Conservation (phyloP, 305 asterid species). For the Solanum chacoense region DNA sequence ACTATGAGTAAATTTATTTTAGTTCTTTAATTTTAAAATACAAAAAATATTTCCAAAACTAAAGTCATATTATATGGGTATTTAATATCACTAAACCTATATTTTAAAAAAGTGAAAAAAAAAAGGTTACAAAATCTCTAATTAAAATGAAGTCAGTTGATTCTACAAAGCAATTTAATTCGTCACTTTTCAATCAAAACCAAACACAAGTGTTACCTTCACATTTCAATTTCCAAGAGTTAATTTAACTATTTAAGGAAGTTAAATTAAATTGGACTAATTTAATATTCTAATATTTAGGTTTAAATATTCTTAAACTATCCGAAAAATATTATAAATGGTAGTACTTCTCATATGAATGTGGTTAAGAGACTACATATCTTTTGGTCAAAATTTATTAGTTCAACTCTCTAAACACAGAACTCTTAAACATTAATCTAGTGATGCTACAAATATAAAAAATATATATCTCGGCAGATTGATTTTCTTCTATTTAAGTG, state of each 20-base stretch:
- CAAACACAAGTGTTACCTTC: background rate
- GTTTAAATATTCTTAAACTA: background rate
- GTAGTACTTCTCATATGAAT: background rate
- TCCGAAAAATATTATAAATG: too few relatives aligned
- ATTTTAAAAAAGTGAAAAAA: background rate
- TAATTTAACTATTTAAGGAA: background rate
- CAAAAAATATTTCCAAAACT: background rate
- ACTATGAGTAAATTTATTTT: background rate
- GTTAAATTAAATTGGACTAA: background rate
- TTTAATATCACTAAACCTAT: background rate
- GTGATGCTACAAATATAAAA: background rate
- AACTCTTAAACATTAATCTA: background rate
- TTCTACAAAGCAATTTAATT: background rate
- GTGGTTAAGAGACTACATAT: background rate
- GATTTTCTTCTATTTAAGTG: background rate
- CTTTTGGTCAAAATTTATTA: background rate
- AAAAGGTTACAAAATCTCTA: background rate
- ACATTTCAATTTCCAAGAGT: background rate
- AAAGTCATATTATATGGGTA: background rate
- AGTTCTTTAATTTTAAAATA: background rate
- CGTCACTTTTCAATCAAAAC: background rate
- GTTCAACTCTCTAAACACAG: background rate
- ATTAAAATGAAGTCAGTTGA: background rate
- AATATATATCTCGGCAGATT: background rate
- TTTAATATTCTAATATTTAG: too few relatives aligned